These are phyloP conservation scores for Citrus sp. DNA, from an alignment of 345 rosid genomes.

Conservation along the genomic window DNA sequence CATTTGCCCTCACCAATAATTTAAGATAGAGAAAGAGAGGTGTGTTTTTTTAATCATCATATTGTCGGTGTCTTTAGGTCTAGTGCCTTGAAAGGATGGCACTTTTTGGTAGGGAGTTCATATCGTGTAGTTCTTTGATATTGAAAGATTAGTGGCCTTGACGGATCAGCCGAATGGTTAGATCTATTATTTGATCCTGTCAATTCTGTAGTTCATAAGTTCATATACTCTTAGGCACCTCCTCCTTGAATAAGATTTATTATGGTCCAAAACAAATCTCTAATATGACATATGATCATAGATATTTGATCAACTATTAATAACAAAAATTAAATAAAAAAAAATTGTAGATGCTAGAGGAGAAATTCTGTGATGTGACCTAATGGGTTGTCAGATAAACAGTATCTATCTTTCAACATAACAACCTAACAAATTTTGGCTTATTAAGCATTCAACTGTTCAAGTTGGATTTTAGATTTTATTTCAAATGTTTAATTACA, in stretches of 20 bases:
- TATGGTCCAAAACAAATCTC: too few relatives aligned
- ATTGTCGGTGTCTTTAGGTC: constrained; percentile 23
- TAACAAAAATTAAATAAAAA: too few relatives aligned
- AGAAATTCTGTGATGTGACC: not conserved
- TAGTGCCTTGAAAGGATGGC: constrained; percentile 31
- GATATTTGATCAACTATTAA: too few relatives aligned
- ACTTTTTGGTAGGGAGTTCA: constrained; percentile 24
- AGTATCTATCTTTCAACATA: too few relatives aligned
- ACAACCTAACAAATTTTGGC: not conserved
- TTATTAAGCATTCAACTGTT: not conserved
- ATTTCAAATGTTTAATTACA: not conserved
- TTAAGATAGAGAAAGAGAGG: constrained; percentile 10
- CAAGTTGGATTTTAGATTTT: not conserved
- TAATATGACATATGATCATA: too few relatives aligned
- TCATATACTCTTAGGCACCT: too few relatives aligned
- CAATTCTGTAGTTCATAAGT: too few relatives aligned
- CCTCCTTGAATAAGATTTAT: too few relatives aligned
- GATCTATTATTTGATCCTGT: too few relatives aligned
- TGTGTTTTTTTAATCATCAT: constrained; percentile 17
- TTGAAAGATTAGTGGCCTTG: not conserved
- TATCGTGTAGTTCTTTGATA: constrained; percentile 10
- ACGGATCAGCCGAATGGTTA: not conserved
- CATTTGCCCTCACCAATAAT: constrained; percentile 20
- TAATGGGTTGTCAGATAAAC: not conserved
- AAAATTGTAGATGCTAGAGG: not conserved